Base-by-base conservation (phyloP, 495 filamentous ascomycete species). In the Rusavskia elegans region DNA sequence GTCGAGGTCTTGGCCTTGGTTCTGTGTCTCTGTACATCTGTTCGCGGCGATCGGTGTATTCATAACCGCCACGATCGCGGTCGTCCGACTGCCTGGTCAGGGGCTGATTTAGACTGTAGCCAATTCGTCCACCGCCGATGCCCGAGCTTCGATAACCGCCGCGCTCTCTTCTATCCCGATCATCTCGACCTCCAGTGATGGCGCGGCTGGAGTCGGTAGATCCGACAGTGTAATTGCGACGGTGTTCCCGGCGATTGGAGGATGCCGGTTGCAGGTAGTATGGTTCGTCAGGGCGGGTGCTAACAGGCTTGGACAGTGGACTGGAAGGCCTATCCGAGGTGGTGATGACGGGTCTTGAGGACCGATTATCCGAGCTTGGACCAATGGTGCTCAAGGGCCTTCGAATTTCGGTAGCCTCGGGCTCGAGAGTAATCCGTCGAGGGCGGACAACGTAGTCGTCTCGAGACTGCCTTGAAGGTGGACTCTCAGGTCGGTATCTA, bases 11-110 rank as follows among this genome's bases (percentile, higher is more conserved):
- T 48, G 65, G 63, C 52, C 72, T 64, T 52, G 66, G 64, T 65
- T 70, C 62, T 65, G 78, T 50, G 53, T 87, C 83, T 44, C 79
- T 79, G 39, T 83, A 73, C 35, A 79, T 82, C 48, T 84, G 68
- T 53, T 87, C 83, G 55, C 77, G 71, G 9, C 81, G 77, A 25
- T 77, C 82, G 5, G 83, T 87, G 55, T 87, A 87, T 45, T 83
- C 82, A 59, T 81, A 87, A 1, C 79, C 79, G 39, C 80, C 71
- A 38, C 82, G 80, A 48, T 82, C 78, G 13, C 74, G 66, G 36
- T 76, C 71, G 42, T 64, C 61, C 46, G 64, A 54, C 49, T 48
- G 48, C 32, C 54, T 59, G 11, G 53, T 48, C 14, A 48, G 10
- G n/a, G 58, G 58, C 27, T 48, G 52, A 25, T 17, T 40, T 11